phyloP scores from a whole-genome alignment of 2,329 filamentous ascomycete genomes.

The Diaporthe sp. region DNA sequence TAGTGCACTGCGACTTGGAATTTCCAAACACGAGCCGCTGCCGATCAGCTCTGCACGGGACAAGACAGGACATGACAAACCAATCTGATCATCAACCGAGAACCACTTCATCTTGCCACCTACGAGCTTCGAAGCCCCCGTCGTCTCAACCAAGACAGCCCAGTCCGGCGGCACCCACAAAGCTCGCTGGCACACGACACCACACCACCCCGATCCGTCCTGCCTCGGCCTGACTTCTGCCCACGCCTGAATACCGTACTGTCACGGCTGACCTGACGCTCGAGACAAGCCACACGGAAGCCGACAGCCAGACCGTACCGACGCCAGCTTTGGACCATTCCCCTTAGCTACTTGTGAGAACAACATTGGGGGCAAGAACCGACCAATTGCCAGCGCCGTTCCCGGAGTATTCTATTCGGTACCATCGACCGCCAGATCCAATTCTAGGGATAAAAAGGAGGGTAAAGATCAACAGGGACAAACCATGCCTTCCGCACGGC shows the following conservation, averaged over 20 bases:
- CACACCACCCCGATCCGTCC: background rate
- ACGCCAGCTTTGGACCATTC: background rate
- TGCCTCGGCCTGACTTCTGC: background rate
- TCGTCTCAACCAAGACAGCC: background rate
- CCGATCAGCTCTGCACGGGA: constrained; percentile 16
- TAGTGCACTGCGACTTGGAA: background rate
- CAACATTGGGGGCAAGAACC: background rate
- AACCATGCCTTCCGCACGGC: constrained; percentile 77
- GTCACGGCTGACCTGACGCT: background rate
- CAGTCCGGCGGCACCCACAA: background rate
- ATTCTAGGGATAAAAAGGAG: background rate
- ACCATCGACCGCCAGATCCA: background rate
- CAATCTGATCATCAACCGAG: constrained; percentile 2
- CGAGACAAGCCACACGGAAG: background rate
- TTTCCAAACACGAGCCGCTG: constrained; percentile 20
- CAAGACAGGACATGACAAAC: background rate
- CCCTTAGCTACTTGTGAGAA: background rate
- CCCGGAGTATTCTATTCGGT: background rate
- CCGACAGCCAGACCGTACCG: background rate
- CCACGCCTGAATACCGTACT: background rate
- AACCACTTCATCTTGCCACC: constrained; percentile 15
- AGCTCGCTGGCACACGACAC: constrained; percentile 10
- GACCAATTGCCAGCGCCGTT: background rate
- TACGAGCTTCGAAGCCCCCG: background rate
- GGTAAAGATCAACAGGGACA: background rate